Base-by-base conservation (phyloP, 1,284 basidiomycete species). In the Ustanciosporium gigantosporum region DNA sequence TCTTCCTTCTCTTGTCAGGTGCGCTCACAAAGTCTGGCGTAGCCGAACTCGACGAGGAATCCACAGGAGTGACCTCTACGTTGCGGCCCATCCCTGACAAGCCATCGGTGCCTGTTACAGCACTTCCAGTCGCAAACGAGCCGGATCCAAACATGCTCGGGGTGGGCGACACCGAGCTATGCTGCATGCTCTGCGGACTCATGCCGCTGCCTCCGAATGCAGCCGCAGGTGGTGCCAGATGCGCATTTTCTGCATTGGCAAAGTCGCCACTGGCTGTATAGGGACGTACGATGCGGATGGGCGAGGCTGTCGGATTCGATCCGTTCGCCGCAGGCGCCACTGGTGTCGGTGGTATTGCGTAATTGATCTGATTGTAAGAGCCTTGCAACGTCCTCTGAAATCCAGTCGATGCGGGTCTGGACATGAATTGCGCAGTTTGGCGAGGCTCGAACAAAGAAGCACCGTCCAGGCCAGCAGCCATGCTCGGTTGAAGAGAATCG, bases 321-420 rank as follows among this genome's bases (percentile, higher is more conserved):
- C 16, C 22, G 29, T 13, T 15, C 7, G 40, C 23, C 5, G 36
- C 27, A 1, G 45, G 7, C 17, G 45, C 23, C 17, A n/a, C 48
- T 9, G 45, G 25, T 14, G 22, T 34, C 4, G 45, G 22, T 14
- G 8, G 32, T 17, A 19, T 19, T 9, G 53, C 31, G 16, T 39
- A 53, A 3, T 41, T 35, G 8, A 42, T 34, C 3, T 52, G 25
- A 13, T 24, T 47, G 32, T 49, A 48, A 8, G 31, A 38, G 2
- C 45, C 46, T 2, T 46, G 46, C 9, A 27, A 24, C 3, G 43
- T 32, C 3, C 46, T 39, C 11, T 36, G 25, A 2, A 42, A 15
- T 24, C 50, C 51, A 5, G 58, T 49, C 16, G 58, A 61, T 8
- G 58, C 50, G 15, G 58, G 57, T 9, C 57, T 39, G 11, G 41